Percentiles rank a stretch among this genome's conserved stretches.
Evolutionary conservation across 208 protist species (phyloP).

Genomic region (Balamuthia mandrillaris): DNA sequence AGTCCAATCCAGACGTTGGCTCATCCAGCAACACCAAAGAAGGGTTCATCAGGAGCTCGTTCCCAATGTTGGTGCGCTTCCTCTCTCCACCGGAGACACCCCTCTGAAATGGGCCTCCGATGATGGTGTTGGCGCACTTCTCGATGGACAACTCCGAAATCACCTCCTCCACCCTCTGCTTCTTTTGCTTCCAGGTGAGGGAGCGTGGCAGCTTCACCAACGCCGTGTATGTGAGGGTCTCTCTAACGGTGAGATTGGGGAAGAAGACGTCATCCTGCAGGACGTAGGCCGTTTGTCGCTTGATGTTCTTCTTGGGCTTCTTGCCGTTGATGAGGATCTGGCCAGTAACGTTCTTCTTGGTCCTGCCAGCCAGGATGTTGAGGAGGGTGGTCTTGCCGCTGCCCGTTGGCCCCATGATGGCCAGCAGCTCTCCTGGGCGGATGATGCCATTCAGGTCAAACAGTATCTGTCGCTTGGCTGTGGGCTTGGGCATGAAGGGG

Average conservation of each 20-base stretch:
- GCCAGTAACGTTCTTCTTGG: background rate
- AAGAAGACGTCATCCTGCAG: slow-evolving; percentile 57
- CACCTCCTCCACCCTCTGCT: background rate
- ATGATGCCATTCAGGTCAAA: background rate
- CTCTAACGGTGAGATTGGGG: slow-evolving; percentile 38
- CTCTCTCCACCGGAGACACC: slow-evolving; percentile 40
- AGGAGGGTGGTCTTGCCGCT: background rate
- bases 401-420: background rate
- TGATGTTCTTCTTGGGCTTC: background rate
- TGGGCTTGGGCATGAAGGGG: background rate
- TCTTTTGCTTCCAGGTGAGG: background rate
- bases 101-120: background rate
- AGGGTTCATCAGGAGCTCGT: slow-evolving; percentile 52
- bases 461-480: background rate
- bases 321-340: background rate
- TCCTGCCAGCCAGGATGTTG: background rate
- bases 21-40: slow-evolving; percentile 53
- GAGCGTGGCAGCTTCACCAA: slow-evolving; percentile 20
- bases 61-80: slow-evolving; percentile 60
- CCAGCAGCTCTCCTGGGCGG: background rate
- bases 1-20: slow-evolving; percentile 74
- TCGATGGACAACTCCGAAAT: slow-evolving; percentile 28
- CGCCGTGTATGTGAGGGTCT: slow-evolving; percentile 48
- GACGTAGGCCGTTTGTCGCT: slow-evolving; percentile 7
- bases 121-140: background rate